Conservation (phyloP, 495 filamentous ascomycete genomes). For the Penicillium paxilli region DNA sequence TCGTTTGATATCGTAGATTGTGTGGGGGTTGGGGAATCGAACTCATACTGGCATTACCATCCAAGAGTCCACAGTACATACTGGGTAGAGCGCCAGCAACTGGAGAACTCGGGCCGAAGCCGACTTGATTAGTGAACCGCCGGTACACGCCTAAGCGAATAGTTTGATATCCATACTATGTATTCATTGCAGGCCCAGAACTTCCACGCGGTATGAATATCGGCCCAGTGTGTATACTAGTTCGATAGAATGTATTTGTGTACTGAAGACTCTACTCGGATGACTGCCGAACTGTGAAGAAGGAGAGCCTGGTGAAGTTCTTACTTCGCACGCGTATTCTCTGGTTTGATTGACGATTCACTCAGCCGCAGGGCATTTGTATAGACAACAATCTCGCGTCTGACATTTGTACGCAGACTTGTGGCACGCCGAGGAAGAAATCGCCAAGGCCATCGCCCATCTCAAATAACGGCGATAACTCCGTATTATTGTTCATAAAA, state of each 20-base stretch:
- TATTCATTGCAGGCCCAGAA: no score
- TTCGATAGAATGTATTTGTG: no score
- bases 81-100: no score
- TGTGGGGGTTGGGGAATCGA: neutral
- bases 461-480: neutral
- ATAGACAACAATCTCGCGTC: neutral
- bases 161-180: no score
- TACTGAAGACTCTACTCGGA: no score
- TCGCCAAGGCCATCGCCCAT: neutral
- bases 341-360: neutral
- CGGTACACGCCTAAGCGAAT: no score
- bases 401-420: neutral
- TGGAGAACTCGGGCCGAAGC: no score
- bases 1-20: neutral
- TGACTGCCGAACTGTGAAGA: neutral
- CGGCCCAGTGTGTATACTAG: no score
- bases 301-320: neutral
- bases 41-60: no score
- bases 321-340: neutral
- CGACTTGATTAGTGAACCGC: no score
- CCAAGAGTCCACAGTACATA: no score
- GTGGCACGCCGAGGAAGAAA: neutral
- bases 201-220: no score
- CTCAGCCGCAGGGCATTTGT: conserved; percentile 1
- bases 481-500: neutral